Conservation (phyloP, 768 basidiomycete genomes). For the Tulasnella sp. region DNA sequence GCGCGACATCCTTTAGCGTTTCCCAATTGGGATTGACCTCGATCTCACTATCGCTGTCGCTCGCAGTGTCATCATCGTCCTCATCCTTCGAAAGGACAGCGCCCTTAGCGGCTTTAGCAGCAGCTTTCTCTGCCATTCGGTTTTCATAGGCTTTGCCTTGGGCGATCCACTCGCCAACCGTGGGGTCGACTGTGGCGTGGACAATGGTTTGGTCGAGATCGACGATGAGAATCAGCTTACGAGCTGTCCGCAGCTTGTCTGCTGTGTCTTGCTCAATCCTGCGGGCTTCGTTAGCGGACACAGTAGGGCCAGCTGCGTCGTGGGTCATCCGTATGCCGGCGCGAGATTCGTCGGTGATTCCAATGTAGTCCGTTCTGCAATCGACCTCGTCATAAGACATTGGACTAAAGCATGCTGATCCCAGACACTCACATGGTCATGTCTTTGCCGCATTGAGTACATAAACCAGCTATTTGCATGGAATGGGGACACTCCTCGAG, state of each 20-base stretch:
- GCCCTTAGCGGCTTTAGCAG: neutral
- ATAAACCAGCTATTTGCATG: conserved; percentile 88
- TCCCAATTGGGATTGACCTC: conserved; percentile 92
- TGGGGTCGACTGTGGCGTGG: conserved; percentile 97
- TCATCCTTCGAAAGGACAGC: conserved; percentile 38
- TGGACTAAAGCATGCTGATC: neutral
- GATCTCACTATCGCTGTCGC: conserved; percentile 49
- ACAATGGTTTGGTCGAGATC: conserved; percentile 99
- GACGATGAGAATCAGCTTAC: conserved; percentile 91
- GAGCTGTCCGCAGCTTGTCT: conserved; percentile 68
- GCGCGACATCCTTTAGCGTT: conserved; percentile 85
- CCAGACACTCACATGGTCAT: conserved; percentile 73
- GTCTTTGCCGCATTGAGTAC: conserved; percentile 93
- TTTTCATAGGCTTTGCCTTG: conserved; percentile 84
- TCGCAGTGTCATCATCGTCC: conserved; percentile 48
- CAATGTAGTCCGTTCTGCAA: conserved; percentile 77
- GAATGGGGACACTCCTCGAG: conserved; percentile 96
- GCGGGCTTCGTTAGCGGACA: conserved; percentile 90
- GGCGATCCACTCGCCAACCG: conserved; percentile 94
- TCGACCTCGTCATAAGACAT: conserved; percentile 21
- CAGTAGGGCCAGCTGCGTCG: conserved; percentile 86
- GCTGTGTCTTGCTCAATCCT: conserved; percentile 85
- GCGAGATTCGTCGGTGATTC: conserved; percentile 81
- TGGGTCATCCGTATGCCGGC: conserved; percentile 95
- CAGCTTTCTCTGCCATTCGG: conserved; percentile 48